Conservation (phyloP, 2,329 filamentous ascomycete species). For the Bipolaris zeicola region DNA sequence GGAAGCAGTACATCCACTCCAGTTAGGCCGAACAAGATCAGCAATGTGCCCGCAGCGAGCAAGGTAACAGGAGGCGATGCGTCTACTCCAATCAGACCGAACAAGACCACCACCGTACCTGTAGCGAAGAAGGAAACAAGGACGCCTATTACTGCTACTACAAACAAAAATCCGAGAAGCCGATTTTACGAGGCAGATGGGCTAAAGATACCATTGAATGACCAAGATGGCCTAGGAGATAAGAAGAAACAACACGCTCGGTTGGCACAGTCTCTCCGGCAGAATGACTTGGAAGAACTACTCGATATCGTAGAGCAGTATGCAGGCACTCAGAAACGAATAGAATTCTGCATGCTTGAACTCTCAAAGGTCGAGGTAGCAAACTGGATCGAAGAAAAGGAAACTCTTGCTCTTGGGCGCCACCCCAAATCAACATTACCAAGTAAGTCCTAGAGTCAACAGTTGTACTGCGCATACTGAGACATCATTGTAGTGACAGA, state of each 20-base stretch:
- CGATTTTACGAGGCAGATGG: constrained; percentile 19
- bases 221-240: constrained; percentile 4
- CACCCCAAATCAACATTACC: constrained; percentile 13
- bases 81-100: not conserved
- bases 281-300: constrained; percentile 11
- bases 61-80: not conserved
- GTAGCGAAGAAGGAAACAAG: not conserved
- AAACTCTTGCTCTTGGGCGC: constrained; percentile 26
- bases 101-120: not conserved
- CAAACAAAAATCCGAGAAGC: not conserved
- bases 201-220: constrained; percentile 16
- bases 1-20: not conserved
- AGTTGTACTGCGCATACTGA: not conserved
- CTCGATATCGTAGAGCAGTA: constrained; percentile 21
- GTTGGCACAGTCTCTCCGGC: constrained; percentile 4
- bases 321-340: constrained; percentile 14
- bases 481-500: not conserved
- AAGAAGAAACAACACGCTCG: constrained; percentile 19
- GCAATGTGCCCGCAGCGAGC: not conserved
- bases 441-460: not conserved
- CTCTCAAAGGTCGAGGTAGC: constrained; percentile 17
- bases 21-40: not conserved
- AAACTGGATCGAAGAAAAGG: constrained; percentile 27
- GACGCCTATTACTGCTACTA: not conserved
- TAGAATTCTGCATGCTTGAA: not conserved